These are phyloP conservation scores for Singerocomus inundabilis DNA, from an alignment of 1,284 basidiomycete species.

Conservation along the genomic window DNA sequence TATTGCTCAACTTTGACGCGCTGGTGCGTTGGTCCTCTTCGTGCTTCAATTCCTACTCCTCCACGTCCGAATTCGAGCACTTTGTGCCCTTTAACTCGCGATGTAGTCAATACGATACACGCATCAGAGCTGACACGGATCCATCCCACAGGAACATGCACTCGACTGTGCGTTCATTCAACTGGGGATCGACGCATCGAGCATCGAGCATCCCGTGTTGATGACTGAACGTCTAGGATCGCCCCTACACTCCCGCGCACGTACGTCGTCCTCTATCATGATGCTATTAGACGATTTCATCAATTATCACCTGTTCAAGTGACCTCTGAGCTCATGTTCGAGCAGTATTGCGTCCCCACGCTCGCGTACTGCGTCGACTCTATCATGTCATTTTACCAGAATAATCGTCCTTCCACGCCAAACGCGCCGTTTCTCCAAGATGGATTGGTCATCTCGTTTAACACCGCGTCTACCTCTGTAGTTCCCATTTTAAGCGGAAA, in stretches of 20 bases:
- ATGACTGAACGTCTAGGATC: constrained; percentile 94
- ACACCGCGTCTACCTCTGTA: constrained; percentile 82
- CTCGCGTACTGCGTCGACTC: constrained; percentile 91
- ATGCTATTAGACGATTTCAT: not conserved
- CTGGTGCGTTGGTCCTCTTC: constrained; percentile 60
- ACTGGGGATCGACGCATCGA: constrained; percentile 77
- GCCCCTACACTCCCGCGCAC: constrained; percentile 83
- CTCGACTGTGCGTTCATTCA: constrained; percentile 91
- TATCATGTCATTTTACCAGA: constrained; percentile 88
- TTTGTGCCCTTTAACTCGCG: not conserved
- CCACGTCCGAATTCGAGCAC: not conserved
- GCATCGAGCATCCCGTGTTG: constrained; percentile 86
- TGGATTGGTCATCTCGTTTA: constrained; percentile 83
- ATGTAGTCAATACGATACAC: not conserved
- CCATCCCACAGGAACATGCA: constrained; percentile 76
- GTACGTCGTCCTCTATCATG: constrained; percentile 47
- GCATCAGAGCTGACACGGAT: not conserved
- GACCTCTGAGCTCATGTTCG: constrained; percentile 96
- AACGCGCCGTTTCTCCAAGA: constrained; percentile 51
- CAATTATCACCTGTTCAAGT: constrained; percentile 34
- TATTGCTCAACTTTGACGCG: constrained; percentile 86
- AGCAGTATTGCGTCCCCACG: constrained; percentile 86
- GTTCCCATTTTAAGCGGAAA: constrained; percentile 82
- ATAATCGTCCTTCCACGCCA: constrained; percentile 44
- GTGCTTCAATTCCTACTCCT: not conserved